Conservation (phyloP, 2,329 filamentous ascomycete species). For the Colletotrichum phormii region DNA sequence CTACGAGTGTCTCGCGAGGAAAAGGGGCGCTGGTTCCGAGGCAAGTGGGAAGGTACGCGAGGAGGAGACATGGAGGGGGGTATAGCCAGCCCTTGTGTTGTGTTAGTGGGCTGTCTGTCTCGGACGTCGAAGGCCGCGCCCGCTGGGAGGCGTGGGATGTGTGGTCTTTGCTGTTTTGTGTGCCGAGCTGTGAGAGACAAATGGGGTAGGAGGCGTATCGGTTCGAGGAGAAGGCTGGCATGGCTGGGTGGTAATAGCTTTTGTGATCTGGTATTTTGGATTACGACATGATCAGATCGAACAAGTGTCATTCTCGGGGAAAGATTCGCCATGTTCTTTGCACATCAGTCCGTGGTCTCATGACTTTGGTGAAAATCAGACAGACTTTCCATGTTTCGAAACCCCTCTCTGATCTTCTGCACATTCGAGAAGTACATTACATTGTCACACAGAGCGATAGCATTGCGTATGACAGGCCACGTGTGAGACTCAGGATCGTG, state of each 20-base stretch:
- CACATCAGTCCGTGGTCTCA: background rate
- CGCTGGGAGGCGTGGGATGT: background rate
- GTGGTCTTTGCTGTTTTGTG: background rate
- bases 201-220: background rate
- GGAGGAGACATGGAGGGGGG: too few species aligned
- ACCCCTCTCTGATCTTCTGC: background rate
- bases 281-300: background rate
- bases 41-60: background rate
- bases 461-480: background rate
- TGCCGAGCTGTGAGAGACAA: background rate
- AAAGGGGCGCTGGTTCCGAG: background rate
- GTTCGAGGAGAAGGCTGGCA: background rate
- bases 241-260: background rate
- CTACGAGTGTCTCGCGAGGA: conserved; percentile 1
- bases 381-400: background rate
- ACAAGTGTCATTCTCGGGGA: background rate
- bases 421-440: background rate
- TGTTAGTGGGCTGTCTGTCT: conserved; percentile 15
- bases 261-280: background rate
- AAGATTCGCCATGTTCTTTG: background rate
- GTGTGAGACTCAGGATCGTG: background rate
- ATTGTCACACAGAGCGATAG: background rate
- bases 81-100: background rate
- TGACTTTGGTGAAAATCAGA: background rate
- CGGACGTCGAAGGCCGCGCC: background rate